A percentile compares a stretch with the other conserved stretches of the same genome.
These are phyloP conservation scores for Teratosphaeria pseudoeucalypti DNA, from an alignment of 2,329 filamentous ascomycete species.

Conservation along the genomic window DNA sequence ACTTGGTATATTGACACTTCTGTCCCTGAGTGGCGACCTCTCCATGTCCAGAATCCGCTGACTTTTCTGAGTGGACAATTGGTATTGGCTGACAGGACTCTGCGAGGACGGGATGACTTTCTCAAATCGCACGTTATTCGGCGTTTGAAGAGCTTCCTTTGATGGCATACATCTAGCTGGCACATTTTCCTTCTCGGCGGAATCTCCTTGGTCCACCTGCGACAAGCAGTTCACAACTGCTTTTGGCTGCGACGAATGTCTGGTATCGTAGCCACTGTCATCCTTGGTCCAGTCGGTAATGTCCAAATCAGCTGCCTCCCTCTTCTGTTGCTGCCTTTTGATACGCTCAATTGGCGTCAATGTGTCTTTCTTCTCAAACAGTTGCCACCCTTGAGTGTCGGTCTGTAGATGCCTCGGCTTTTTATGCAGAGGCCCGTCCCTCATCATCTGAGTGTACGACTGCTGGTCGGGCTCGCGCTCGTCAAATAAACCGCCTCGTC, in stretches of 20 bases:
- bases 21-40: constrained; percentile 10
- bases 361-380: background rate
- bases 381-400: background rate
- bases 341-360: constrained; percentile 1
- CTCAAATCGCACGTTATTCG: constrained; percentile 4
- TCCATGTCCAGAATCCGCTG: background rate
- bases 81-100: constrained; percentile 10
- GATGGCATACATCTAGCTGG: background rate
- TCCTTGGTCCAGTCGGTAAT: background rate
- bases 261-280: constrained; percentile 3
- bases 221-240: background rate
- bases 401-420: background rate
- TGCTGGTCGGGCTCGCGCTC: constrained; percentile 3
- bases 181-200: background rate
- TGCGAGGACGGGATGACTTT: constrained; percentile 14
- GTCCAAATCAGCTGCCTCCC: background rate
- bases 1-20: constrained; percentile 6
- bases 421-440: background rate
- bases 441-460: constrained; percentile 3
- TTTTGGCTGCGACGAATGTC: background rate
- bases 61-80: constrained; percentile 6
- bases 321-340: background rate
- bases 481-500: background rate
- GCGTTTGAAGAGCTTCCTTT: constrained; percentile 5
- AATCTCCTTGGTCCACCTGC: background rate